Evolutionary conservation across 306 rosid genomes (phyloP), one percentile per base, ranked within the genome.

Genomic region (Erythrophleum fordii): DNA sequence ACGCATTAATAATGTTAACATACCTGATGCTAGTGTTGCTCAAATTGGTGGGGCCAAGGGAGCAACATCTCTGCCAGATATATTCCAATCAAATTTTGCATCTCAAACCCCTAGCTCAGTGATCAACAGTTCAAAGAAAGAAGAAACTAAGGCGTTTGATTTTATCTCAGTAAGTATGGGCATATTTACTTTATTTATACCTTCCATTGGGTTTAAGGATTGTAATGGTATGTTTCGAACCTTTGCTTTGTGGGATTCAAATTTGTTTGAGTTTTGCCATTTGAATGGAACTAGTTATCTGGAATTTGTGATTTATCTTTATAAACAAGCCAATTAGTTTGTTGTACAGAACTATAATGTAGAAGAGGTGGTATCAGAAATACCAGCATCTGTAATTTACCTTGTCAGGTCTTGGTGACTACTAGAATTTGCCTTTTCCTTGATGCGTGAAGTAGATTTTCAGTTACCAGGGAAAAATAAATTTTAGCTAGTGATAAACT

Each of bases 131-230:
- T 80, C 97, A 64, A 95, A 90, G 91, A 94, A 92, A 84, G 97
- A 92, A 82, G 98, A 95, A 1, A 91, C 88, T 28, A 91, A 86
- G 73, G 98, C 98, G 0, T 95, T 95, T 84, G 98, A 95, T 87
- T 92, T 95, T 85, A 95, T 95, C 87, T 92, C 98, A 11, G 98
- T 95, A 85, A 88, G 98, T 88, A n/a, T 46, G 44, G 73, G 83
- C 58, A 44, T 41, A 46, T 55, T 44, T 28, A 53, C 51, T 66
- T 56, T 25, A 37, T 23, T 12, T 41, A 14, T 65, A 58, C 56
- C 42, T 81, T 66, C 25, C 64, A 20, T 77, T 84, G 39, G 49
- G 17, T 26, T n/a, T 70, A 59, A 25, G 68, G 18, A 13, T 65
- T 72, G 80, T 44, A 35, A 80, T 52, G 68, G 37, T 62, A 64